A percentile compares a stretch with the other conserved stretches of the same genome.
Evolutionary conservation across 2,329 filamentous ascomycete species (phyloP).

Genomic region (Didymella arachidicola): DNA sequence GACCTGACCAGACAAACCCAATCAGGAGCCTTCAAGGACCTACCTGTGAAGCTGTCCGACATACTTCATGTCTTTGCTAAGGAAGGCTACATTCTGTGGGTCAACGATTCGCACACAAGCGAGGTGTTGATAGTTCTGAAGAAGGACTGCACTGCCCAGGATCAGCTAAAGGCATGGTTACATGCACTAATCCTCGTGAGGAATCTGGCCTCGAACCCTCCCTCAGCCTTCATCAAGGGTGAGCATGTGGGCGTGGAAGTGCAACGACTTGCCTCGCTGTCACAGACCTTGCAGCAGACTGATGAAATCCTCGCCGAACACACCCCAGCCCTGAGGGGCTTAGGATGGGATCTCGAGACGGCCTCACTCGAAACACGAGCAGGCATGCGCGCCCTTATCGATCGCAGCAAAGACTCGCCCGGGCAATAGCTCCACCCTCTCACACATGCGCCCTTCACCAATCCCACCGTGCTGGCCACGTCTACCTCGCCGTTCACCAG

Average conservation of each 20-base stretch:
- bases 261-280: not conserved
- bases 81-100: conserved; percentile 69
- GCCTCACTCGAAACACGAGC: conserved; percentile 71
- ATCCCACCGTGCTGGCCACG: not conserved
- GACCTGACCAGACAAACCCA: conserved; percentile 29
- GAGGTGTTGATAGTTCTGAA: conserved; percentile 70
- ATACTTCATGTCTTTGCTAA: conserved; percentile 61
- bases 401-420: conserved; percentile 9
- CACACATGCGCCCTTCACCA: not conserved
- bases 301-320: conserved; percentile 58
- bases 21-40: conserved; percentile 39
- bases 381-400: conserved; percentile 51
- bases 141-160: conserved; percentile 57
- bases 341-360: conserved; percentile 72
- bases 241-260: not conserved
- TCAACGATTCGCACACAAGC: conserved; percentile 32
- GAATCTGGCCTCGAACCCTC: not conserved
- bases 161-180: conserved; percentile 68
- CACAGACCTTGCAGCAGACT: conserved; percentile 29
- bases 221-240: not conserved
- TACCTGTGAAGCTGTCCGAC: conserved; percentile 53
- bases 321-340: conserved; percentile 52
- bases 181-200: conserved; percentile 63
- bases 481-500: conserved; percentile 4
- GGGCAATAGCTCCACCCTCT: not conserved